Conservation (phyloP, 768 basidiomycete species). For the Kwoniella newhampshirensis region DNA sequence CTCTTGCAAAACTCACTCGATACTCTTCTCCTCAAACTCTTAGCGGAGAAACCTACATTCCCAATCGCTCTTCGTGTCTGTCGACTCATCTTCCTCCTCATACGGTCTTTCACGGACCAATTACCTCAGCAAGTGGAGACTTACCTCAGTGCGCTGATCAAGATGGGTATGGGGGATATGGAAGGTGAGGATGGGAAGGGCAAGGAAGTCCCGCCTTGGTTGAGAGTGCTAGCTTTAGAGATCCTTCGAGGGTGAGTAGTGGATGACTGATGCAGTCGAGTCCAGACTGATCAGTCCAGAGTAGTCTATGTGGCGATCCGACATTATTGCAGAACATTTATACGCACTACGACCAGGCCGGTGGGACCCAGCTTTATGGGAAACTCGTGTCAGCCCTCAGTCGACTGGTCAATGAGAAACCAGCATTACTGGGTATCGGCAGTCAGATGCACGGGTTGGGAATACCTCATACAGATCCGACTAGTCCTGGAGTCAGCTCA, state of each 20-base stretch:
- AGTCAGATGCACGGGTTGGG: slow-evolving; percentile 81
- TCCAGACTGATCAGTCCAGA: not conserved
- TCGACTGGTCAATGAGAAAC: slow-evolving; percentile 83
- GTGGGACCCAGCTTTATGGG: slow-evolving; percentile 47
- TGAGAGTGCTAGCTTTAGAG: slow-evolving; percentile 87
- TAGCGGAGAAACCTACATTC: slow-evolving; percentile 76
- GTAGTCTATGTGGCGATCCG: slow-evolving; percentile 47
- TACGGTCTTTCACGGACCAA: slow-evolving; percentile 84
- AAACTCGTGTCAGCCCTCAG: slow-evolving; percentile 79
- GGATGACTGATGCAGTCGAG: not conserved
- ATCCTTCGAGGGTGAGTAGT: slow-evolving; percentile 69
- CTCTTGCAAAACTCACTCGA: slow-evolving; percentile 88
- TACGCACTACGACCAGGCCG: slow-evolving; percentile 33
- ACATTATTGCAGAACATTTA: slow-evolving; percentile 39
- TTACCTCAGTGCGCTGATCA: slow-evolving; percentile 65
- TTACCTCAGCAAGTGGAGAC: slow-evolving; percentile 80
- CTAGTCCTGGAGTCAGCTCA: slow-evolving; percentile 12
- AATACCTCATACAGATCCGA: slow-evolving; percentile 50
- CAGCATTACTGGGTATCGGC: slow-evolving; percentile 71
- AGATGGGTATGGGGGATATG: slow-evolving; percentile 54
- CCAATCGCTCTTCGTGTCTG: slow-evolving; percentile 86
- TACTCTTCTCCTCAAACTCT: slow-evolving; percentile 78
- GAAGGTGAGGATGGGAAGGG: slow-evolving; percentile 33
- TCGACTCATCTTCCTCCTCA: slow-evolving; percentile 85
- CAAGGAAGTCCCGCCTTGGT: slow-evolving; percentile 65